Evolutionary conservation across 2,329 filamentous ascomycete genomes (phyloP), one percentile per base, ranked within the genome.

Genomic region (Nannizziopsis barbatae): DNA sequence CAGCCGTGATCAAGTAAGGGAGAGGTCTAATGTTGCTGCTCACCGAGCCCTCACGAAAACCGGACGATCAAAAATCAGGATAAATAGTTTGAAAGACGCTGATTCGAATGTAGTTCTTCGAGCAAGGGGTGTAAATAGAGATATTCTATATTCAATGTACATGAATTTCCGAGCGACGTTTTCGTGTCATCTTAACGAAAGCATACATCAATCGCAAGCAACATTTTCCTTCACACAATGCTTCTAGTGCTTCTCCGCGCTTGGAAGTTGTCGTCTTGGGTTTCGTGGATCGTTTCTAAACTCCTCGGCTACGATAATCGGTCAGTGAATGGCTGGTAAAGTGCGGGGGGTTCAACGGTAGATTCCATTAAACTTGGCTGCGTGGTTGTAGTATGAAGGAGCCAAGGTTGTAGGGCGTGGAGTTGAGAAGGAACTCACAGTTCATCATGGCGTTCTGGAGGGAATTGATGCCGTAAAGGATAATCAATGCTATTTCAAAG

Each of bases 231-330:
- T 14, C 27, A 37, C 39, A n/a, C 27, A 11, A 18, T 46, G 30
- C 18, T 54, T 59, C 60, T 65, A 68, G 58, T 67, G 65, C 47
- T 59, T 55, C 45, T 57, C 49, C 27, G 48, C 52, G 39, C 55
- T 49, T 59, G 66, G 65, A 53, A 52, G 42, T 42, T 57, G 55
- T 59, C 66, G 63, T 57, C 70, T 67, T 52, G 69, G 69, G 61
- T 95, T 95, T 71, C 89, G 82, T 58, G 89, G 87, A 73, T 96
- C 90, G 76, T 95, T 93, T 82, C 89, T 93, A 80, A 79, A 95
- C 75, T 96, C 87, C 61, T 85, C 86, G 75, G 81, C 90, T 96
- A 57, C 81, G 81, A 79, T 89, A 89, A 66, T 85, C 78, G 40
- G 41, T 40, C 15, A 50, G 36, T 92, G 27, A 11, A 35, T 46